A percentile compares a stretch with the other conserved stretches of the same genome.
Evolutionary conservation across 768 basidiomycete species (phyloP).

Genomic region (Lactarius akahatsu): DNA sequence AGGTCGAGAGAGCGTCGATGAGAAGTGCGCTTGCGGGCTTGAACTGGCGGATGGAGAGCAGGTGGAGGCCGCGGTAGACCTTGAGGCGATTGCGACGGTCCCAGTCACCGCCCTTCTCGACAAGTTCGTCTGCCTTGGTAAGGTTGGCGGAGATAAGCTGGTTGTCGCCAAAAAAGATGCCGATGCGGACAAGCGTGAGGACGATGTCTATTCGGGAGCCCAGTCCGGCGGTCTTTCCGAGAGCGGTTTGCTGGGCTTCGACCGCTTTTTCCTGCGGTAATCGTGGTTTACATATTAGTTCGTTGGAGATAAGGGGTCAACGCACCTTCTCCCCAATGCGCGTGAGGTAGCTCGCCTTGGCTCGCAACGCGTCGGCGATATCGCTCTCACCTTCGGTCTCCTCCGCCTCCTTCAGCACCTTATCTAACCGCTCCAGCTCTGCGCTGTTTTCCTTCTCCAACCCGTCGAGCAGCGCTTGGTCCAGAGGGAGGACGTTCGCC

Average conservation of each 20-base stretch:
- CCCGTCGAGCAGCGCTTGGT: conserved; percentile 50
- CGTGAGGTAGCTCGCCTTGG: conserved; percentile 81
- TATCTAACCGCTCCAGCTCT: conserved; percentile 72
- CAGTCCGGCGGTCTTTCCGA: conserved; percentile 89
- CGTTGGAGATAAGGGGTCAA: too few species aligned
- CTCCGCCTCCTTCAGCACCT: conserved; percentile 78
- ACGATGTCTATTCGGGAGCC: conserved; percentile 93
- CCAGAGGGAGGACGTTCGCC: conserved; percentile 48
- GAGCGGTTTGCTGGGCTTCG: conserved; percentile 75
- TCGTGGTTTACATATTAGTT: too few species aligned
- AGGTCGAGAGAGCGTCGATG: conserved; percentile 89
- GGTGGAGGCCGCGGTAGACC: conserved; percentile 87
- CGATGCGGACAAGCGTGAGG: conserved; percentile 83
- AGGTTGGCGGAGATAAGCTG: conserved; percentile 69
- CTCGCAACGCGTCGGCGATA: conserved; percentile 83
- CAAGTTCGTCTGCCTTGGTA: conserved; percentile 79
- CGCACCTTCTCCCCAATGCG: conserved; percentile 79
- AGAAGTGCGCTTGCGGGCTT: conserved; percentile 81
- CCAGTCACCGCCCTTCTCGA: conserved; percentile 98
- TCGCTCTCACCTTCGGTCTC: conserved; percentile 93
- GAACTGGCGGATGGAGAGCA: conserved; percentile 89
- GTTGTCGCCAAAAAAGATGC: conserved; percentile 85
- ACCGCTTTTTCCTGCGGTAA: conserved; percentile 68
- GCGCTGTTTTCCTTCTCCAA: conserved; percentile 71
- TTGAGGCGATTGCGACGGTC: conserved; percentile 95